A percentile compares a stretch with the other conserved stretches of the same genome.
phyloP scores from a whole-genome alignment of 2,329 filamentous ascomycete genomes.

The Colletotrichum abscissum region DNA sequence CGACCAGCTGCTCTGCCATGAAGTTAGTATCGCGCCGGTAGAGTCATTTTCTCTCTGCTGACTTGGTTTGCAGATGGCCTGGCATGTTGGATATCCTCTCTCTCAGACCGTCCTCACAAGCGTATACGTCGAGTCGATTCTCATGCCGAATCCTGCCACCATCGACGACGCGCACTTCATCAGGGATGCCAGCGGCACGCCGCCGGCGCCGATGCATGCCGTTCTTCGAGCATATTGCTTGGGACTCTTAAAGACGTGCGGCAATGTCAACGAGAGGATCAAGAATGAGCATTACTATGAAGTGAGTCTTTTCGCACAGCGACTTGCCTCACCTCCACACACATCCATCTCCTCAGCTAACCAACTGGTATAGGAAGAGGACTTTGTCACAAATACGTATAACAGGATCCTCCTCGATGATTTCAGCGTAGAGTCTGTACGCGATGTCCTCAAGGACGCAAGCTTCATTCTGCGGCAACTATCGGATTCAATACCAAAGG shows the following conservation, averaged over 20 bases:
- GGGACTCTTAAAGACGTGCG: slow-evolving; percentile 84
- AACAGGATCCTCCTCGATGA: slow-evolving; percentile 79
- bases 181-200: slow-evolving; percentile 42
- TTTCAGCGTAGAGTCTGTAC: slow-evolving; percentile 68
- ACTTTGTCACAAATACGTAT: slow-evolving; percentile 94
- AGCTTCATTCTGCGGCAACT: slow-evolving; percentile 60
- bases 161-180: slow-evolving; percentile 76
- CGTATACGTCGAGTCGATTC: slow-evolving; percentile 85
- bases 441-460: slow-evolving; percentile 64
- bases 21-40: slow-evolving; percentile 63
- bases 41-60: slow-evolving; percentile 1
- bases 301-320: slow-evolving; percentile 57
- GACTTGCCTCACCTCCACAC: not conserved
- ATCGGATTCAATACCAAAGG: slow-evolving; percentile 50
- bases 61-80: slow-evolving; percentile 76
- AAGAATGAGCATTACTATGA: slow-evolving; percentile 91
- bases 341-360: not conserved
- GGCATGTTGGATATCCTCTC: slow-evolving; percentile 95
- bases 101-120: slow-evolving; percentile 96
- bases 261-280: slow-evolving; percentile 81
- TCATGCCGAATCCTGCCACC: slow-evolving; percentile 74
- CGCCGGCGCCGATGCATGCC: slow-evolving; percentile 60
- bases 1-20: slow-evolving; percentile 89
- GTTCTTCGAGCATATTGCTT: slow-evolving; percentile 89
- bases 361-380: slow-evolving; percentile 80